These are phyloP conservation scores for Microdochium bolleyi DNA, from an alignment of 2,329 filamentous ascomycete genomes.

Conservation along the genomic window DNA sequence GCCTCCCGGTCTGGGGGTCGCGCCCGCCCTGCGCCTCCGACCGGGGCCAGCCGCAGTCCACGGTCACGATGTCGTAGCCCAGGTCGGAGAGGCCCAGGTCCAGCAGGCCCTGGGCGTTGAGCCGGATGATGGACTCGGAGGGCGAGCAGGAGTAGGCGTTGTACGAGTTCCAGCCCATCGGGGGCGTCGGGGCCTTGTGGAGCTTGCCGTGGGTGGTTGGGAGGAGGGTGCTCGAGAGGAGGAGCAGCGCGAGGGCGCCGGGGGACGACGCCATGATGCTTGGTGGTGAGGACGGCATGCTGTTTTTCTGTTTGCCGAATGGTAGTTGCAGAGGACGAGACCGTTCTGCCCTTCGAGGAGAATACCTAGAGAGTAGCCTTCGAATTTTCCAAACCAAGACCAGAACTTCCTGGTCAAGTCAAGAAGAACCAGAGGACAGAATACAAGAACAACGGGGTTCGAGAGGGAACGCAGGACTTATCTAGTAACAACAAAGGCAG, in stretches of 20 bases:
- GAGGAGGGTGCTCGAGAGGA: background rate
- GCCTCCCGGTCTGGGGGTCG: conserved; percentile 29
- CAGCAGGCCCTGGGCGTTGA: conserved; percentile 44
- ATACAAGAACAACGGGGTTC: too few species aligned
- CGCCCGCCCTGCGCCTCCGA: conserved; percentile 10
- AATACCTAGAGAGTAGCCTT: too few species aligned
- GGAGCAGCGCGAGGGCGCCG: background rate
- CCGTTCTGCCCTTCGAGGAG: too few species aligned
- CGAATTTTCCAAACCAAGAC: too few species aligned
- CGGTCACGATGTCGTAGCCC: conserved; percentile 48
- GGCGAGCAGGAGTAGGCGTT: conserved; percentile 45
- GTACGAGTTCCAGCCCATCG: conserved; percentile 52
- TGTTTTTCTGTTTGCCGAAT: background rate
- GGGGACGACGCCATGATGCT: background rate
- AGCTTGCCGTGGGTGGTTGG: background rate
- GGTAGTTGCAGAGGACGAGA: too few species aligned
- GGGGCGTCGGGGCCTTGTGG: conserved; percentile 22
- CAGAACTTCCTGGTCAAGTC: too few species aligned
- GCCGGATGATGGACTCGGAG: conserved; percentile 36
- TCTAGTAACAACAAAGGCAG: too few species aligned
- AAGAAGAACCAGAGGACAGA: too few species aligned
- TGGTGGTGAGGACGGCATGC: background rate
- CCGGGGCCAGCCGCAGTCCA: conserved; percentile 48
- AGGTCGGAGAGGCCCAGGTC: conserved; percentile 39
- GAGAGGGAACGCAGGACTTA: too few species aligned